Base-by-base conservation (phyloP, 192 early-diverging fungal genomes). In the Dissophora ornata region DNA sequence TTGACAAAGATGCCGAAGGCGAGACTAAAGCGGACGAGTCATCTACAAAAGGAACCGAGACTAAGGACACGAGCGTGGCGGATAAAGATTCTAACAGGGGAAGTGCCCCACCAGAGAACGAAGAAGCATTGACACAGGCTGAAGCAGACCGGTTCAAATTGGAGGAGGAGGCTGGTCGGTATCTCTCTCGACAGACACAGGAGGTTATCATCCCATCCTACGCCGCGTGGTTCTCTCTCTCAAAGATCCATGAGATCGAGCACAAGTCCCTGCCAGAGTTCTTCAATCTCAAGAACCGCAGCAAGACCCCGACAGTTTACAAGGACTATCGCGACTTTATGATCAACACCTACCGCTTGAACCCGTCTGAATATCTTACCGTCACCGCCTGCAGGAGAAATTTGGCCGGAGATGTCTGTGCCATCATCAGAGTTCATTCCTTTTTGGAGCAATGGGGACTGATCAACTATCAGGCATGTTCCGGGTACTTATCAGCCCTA, bases 391-490 rank as follows among this genome's bases (percentile, higher is more conserved):
- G 96, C 81, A 83, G 97, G 61, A 85, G 98, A 40, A 98, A 98
- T 79, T 83, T 99, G 71, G 95, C 96, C 0, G 98, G 98, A 19
- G 98, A 99, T 85, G 98, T 99, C 4, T 97, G 98, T 70, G 94
- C 97, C 3, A 98, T 99, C 62, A 96, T 98, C 79, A 85, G 98
- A n/a, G 96, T 99, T 2, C 98, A 99, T 82, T 94, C 97, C 2
- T 97, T 99, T 61, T 84, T 99, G 52, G 97, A 99, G 81, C 97
- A 99, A 78, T 99, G 98, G 98, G 98, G 98, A 10, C 82, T 99
- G 42, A 96, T 99, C 66, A 99, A 99, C 82, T 96, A 97, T 80
- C 95, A 99, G 86, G 93, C 94, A 80, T 40, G 24, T 51, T 8
- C 24, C 13, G n/a, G n/a, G n/a, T n/a, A n/a, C n/a, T n/a, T n/a